Evolutionary conservation across 352 stramenopile species (phyloP).

Genomic region (Phytophthora crassamura): DNA sequence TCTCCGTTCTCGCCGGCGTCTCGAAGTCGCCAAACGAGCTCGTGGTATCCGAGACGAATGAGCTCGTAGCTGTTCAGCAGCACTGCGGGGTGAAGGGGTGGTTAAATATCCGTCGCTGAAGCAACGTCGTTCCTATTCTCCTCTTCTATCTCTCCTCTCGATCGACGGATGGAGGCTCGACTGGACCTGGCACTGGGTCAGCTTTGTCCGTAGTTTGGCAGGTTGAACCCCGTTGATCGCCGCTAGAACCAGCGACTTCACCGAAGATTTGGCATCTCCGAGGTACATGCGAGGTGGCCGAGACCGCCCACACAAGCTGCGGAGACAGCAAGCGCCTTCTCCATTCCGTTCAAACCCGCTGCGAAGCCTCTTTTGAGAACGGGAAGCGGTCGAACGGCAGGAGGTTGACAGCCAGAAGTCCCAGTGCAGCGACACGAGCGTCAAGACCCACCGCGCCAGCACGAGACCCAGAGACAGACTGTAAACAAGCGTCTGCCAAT

Average conservation of each 20-base stretch:
- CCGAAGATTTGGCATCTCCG: neutral
- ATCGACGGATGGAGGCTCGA: too few species aligned
- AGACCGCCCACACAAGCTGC: constrained; percentile 39
- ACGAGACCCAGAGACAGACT: constrained; percentile 20
- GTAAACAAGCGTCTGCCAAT: constrained; percentile 26
- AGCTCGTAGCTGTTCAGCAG: constrained; percentile 33
- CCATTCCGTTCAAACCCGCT: constrained; percentile 13
- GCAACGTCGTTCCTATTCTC: too few species aligned
- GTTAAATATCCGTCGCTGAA: too few species aligned
- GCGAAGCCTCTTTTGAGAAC: neutral
- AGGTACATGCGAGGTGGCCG: constrained; percentile 14
- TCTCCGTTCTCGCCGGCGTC: neutral
- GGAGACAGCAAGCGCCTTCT: constrained; percentile 34
- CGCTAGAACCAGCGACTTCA: too few species aligned
- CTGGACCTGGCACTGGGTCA: too few species aligned
- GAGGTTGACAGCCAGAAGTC: constrained; percentile 37
- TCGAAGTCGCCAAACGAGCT: constrained; percentile 16
- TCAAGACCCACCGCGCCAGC: constrained; percentile 16
- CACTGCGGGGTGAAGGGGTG: neutral
- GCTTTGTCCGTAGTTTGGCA: too few species aligned
- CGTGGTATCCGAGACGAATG: constrained; percentile 24
- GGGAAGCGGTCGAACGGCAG: constrained; percentile 26
- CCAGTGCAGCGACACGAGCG: constrained; percentile 22
- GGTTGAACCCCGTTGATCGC: too few species aligned
- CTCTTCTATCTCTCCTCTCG: too few species aligned